Evolutionary conservation across 768 basidiomycete genomes (phyloP).

Genomic region (Tricholoma furcatifolium): DNA sequence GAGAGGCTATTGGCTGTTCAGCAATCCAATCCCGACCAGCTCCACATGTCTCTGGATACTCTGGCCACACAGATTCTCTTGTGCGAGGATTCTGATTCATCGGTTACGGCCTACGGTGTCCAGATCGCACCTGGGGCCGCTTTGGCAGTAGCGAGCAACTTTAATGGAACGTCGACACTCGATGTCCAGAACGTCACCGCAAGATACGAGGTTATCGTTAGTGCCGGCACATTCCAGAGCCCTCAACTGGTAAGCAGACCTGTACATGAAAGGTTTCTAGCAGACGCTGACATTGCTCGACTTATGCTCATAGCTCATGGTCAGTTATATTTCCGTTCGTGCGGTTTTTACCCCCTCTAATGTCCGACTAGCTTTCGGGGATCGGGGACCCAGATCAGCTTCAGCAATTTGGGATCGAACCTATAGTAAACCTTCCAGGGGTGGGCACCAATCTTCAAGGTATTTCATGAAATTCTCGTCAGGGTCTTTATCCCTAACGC

Average conservation of each 20-base stretch:
- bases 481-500: not conserved
- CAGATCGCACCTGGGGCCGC: slow-evolving; percentile 22
- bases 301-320: slow-evolving; percentile 20
- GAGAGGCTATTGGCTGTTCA: slow-evolving; percentile 20
- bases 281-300: not conserved
- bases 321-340: not conserved
- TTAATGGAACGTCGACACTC: slow-evolving; percentile 19
- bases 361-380: slow-evolving; percentile 27
- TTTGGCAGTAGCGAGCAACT: slow-evolving; percentile 26
- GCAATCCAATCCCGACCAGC: slow-evolving; percentile 8
- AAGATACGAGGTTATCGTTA: slow-evolving; percentile 26
- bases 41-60: slow-evolving; percentile 23
- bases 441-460: slow-evolving; percentile 39
- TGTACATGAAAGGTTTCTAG: no score
- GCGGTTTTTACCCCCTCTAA: not conserved
- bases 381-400: slow-evolving; percentile 30
- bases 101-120: slow-evolving; percentile 23
- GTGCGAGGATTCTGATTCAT: slow-evolving; percentile 16
- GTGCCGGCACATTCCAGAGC: slow-evolving; percentile 27
- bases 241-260: slow-evolving; percentile 23
- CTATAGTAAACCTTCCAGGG: slow-evolving; percentile 30
- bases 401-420: slow-evolving; percentile 20
- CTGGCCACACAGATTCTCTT: slow-evolving; percentile 24
- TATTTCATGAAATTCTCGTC: not conserved
- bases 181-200: slow-evolving; percentile 19